A percentile compares a stretch with the other conserved stretches of the same genome.
Evolutionary conservation across 306 rosid genomes (phyloP).

Genomic region (Dalbergia cochinchinensis): DNA sequence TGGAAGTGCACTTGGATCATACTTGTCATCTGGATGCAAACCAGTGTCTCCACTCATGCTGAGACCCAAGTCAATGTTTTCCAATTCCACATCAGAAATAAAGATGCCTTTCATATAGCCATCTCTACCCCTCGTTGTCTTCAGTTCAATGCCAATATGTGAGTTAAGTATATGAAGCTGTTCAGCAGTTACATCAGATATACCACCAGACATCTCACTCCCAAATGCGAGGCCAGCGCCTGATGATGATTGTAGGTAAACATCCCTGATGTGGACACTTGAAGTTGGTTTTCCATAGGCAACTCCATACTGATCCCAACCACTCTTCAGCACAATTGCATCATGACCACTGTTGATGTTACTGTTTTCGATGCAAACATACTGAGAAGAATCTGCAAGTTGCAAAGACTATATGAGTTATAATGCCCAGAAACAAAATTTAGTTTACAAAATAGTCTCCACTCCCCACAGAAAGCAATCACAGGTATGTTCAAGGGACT

Average conservation of each 20-base stretch:
- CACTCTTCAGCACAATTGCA: constrained; percentile 73
- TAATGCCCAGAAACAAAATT: neutral
- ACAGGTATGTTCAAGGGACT: neutral
- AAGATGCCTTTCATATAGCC: neutral
- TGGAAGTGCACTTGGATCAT: constrained; percentile 65
- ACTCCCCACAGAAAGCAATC: no score
- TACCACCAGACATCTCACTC: neutral
- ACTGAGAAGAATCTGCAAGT: constrained; percentile 65
- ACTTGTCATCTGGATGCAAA: constrained; percentile 69
- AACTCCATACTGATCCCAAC: constrained; percentile 79
- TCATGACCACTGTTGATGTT: constrained; percentile 66
- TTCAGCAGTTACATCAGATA: constrained; percentile 1
- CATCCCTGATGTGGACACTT: constrained; percentile 49
- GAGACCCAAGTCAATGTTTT: constrained; percentile 51
- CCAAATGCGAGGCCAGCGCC: neutral
- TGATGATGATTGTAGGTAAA: neutral
- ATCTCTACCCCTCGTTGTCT: neutral
- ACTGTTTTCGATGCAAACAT: constrained; percentile 70
- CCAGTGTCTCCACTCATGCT: constrained; percentile 56
- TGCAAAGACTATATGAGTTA: constrained; percentile 9
- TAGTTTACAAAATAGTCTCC: neutral
- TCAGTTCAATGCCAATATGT: neutral
- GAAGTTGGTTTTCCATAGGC: constrained; percentile 60
- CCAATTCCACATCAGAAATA: neutral
- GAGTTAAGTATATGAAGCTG: constrained; percentile 4